These are phyloP conservation scores for Cryptococcus sp. DNA, from an alignment of 1,284 basidiomycete genomes.

Conservation along the genomic window DNA sequence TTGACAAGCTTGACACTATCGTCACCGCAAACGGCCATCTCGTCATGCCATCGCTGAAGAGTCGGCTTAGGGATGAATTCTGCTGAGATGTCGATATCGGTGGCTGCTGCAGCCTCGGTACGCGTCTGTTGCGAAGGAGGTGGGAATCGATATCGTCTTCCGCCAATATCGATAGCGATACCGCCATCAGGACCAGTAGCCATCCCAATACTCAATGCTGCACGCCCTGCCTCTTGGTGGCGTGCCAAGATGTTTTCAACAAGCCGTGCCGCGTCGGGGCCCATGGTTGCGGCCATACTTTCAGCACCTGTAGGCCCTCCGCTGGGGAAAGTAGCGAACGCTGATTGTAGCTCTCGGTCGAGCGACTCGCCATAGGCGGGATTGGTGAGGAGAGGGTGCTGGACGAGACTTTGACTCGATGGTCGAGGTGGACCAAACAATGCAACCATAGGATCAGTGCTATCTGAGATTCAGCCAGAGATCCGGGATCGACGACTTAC, in stretches of 20 bases:
- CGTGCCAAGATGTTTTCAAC: conserved; percentile 64
- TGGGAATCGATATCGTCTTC: conserved; percentile 49
- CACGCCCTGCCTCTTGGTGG: conserved; percentile 18
- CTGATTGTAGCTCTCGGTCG: background rate
- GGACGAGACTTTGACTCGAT: conserved; percentile 45
- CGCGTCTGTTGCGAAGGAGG: conserved; percentile 10
- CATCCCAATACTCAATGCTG: conserved; percentile 34
- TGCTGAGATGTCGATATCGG: conserved; percentile 18
- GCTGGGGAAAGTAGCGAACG: background rate
- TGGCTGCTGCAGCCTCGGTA: background rate
- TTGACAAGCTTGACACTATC: conserved; percentile 69
- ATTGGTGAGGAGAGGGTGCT: conserved; percentile 79
- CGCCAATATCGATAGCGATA: conserved; percentile 31
- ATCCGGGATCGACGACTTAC: conserved; percentile 3
- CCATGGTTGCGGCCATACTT: conserved; percentile 76
- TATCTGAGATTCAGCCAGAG: background rate
- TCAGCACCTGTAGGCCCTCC: background rate
- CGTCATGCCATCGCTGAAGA: conserved; percentile 85
- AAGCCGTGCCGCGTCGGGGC: conserved; percentile 73
- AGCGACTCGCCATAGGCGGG: conserved; percentile 29
- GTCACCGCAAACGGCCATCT: conserved; percentile 71
- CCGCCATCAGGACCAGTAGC: conserved; percentile 25
- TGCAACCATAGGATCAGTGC: conserved; percentile 15
- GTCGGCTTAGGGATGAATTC: conserved; percentile 66
- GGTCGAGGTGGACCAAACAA: conserved; percentile 11